Evolutionary conservation across 192 early-diverging fungal species (phyloP).

Genomic region (Fimicolochytrium jonesii): DNA sequence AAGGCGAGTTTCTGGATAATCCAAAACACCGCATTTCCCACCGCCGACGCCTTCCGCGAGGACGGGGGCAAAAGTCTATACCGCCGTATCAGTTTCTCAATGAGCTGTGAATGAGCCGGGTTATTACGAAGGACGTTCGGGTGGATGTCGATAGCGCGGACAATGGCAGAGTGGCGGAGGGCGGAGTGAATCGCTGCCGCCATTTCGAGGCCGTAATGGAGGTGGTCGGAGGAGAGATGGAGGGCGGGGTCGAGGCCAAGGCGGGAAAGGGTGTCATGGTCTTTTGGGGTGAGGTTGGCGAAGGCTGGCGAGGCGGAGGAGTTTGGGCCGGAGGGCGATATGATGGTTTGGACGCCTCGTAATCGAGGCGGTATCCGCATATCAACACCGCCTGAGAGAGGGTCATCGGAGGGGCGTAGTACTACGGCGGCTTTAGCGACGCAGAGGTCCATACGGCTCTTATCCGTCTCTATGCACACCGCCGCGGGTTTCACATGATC

Average conservation of each 20-base stretch:
- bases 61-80: constrained; percentile 4
- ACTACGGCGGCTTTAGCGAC: constrained; percentile 11
- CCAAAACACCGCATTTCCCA: constrained; percentile 3
- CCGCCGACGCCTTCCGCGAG: neutral
- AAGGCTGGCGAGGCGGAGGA: neutral
- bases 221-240: constrained; percentile 1
- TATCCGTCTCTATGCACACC: constrained; percentile 22
- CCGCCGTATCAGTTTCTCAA: neutral
- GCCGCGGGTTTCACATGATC: constrained; percentile 8
- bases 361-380: neutral
- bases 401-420: too few relatives aligned
- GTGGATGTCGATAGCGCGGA: constrained; percentile 16
- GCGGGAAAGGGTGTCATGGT: neutral
- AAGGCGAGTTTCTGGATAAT: neutral
- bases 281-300: neutral
- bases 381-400: too few relatives aligned
- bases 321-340: neutral
- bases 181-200: constrained; percentile 13
- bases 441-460: neutral
- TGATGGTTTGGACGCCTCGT: neutral
- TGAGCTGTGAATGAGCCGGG: constrained; percentile 10
- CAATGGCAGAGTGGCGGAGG: neutral
- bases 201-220: constrained; percentile 20
- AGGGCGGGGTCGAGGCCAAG: constrained; percentile 11
- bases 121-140: neutral